Evolutionary conservation across 148 eudicot species (phyloP).

Genomic region (Diospyros kaki): DNA sequence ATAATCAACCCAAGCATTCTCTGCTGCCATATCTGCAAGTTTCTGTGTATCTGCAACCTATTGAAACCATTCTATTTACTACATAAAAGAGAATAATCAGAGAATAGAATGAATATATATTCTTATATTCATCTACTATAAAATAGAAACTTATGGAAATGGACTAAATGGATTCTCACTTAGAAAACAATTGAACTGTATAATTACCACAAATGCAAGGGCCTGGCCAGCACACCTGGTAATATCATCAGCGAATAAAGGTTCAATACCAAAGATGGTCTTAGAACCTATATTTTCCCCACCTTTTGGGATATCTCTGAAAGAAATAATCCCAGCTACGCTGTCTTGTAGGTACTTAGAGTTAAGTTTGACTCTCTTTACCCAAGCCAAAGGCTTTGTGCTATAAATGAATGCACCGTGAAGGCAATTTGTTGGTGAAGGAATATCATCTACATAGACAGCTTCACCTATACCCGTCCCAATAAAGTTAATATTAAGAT

Average conservation of each 20-base stretch:
- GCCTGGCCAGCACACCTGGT: conserved; percentile 61
- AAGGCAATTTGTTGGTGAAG: no score
- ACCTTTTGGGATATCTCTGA: conserved; percentile 57
- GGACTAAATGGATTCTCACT: no score
- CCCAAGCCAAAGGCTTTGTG: conserved; percentile 62
- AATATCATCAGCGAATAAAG: conserved; percentile 62
- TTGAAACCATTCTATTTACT: background rate
- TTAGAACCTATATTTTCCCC: conserved; percentile 55
- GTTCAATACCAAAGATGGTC: conserved; percentile 42
- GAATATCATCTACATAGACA: conserved; percentile 26
- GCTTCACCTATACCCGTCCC: conserved; percentile 56
- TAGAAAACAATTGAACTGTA: background rate
- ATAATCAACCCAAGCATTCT: conserved; percentile 47
- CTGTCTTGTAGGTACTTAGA: conserved; percentile 39
- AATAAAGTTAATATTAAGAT: background rate
- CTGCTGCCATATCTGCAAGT: conserved; percentile 61
- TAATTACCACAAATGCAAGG: conserved; percentile 67
- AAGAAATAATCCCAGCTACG: conserved; percentile 40
- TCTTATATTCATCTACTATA: no score
- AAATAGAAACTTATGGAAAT: no score
- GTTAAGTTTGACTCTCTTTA: conserved; percentile 41
- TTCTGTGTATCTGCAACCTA: conserved; percentile 77
- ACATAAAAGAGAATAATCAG: background rate
- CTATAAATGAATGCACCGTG: conserved; percentile 75
- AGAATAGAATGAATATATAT: background rate